These are phyloP conservation scores for Onygenales sp. DNA, from an alignment of 2,329 filamentous ascomycete genomes.

Conservation along the genomic window DNA sequence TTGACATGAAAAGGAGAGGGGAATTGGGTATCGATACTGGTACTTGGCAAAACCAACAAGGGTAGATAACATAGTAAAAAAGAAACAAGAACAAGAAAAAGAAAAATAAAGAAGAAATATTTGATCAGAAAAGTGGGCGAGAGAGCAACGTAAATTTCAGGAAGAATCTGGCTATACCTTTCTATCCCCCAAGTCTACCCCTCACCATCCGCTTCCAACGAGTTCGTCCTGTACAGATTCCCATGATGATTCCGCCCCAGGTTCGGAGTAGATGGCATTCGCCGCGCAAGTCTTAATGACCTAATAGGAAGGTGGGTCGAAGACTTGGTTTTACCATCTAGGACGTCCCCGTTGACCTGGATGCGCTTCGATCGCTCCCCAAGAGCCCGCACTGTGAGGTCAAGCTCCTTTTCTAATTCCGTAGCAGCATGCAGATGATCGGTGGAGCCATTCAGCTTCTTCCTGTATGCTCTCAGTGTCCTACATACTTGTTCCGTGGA, in stretches of 20 bases:
- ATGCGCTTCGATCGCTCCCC: constrained; percentile 20
- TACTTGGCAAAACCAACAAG: background rate
- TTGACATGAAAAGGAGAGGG: background rate
- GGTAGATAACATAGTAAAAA: background rate
- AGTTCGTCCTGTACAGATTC: constrained; percentile 21
- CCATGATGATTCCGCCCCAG: constrained; percentile 17
- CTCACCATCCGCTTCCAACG: constrained; percentile 22
- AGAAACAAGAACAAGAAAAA: background rate
- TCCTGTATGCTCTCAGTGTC: constrained; percentile 49
- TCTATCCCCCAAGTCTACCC: constrained; percentile 1
- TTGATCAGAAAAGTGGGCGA: background rate
- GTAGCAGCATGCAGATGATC: constrained; percentile 41
- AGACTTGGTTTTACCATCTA: constrained; percentile 21
- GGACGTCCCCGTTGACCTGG: constrained; percentile 5
- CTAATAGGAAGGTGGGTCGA: constrained; percentile 17
- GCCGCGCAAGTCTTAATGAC: constrained; percentile 19
- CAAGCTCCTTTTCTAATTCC: constrained; percentile 50
- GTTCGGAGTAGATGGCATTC: constrained; percentile 28
- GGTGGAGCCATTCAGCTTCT: constrained; percentile 42
- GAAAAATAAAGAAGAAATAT: background rate
- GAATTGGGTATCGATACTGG: background rate
- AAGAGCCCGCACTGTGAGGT: constrained; percentile 29
- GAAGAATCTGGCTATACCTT: background rate
- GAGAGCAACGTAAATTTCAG: background rate
- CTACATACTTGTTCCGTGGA: constrained; percentile 51